These are phyloP conservation scores for Fusarium torreyae DNA, from an alignment of 2,329 filamentous ascomycete species.

Conservation along the genomic window DNA sequence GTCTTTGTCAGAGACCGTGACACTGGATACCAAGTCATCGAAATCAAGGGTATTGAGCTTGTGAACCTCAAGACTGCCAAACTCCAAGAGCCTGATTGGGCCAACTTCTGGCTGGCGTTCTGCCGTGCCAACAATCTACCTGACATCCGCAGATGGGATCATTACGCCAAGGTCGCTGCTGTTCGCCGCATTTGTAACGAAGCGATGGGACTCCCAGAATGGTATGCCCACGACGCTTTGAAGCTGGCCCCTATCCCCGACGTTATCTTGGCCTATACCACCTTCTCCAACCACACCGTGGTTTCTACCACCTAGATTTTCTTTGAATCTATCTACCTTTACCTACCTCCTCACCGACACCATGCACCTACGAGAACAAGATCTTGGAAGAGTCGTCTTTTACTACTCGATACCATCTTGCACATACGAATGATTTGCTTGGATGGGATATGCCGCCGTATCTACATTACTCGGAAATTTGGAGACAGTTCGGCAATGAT, in stretches of 20 bases:
- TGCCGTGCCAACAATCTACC: background rate
- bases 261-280: background rate
- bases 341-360: background rate
- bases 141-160: background rate
- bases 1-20: background rate
- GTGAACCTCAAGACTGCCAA: background rate
- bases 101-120: background rate
- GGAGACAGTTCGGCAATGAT: background rate
- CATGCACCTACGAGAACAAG: background rate
- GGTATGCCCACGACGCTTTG: background rate
- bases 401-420: background rate
- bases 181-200: conserved; percentile 32
- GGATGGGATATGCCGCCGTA: background rate
- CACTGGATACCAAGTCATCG: too few species aligned
- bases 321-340: background rate
- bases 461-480: background rate
- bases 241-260: background rate
- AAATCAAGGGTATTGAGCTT: background rate
- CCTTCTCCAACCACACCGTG: background rate
- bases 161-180: background rate
- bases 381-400: conserved; percentile 2
- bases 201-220: conserved; percentile 10
- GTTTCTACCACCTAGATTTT: background rate
- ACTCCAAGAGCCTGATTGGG: background rate
- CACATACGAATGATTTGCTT: background rate